phyloP scores from a whole-genome alignment of 2,329 filamentous ascomycete genomes.

The Thielaviopsis punctulata region DNA sequence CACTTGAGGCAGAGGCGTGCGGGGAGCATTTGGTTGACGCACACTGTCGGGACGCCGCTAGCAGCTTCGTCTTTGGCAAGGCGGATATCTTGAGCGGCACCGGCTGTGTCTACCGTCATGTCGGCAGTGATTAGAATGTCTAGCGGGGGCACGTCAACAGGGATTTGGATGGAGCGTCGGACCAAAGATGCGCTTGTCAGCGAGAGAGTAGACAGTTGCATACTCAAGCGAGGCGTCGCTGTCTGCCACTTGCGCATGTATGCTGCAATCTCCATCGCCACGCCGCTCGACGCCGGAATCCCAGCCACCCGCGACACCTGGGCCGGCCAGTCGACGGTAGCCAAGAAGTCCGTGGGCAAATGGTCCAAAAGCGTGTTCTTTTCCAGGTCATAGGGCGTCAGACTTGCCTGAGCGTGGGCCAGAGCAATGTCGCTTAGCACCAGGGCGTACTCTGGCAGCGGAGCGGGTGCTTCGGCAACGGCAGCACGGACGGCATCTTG shows the following conservation, averaged over 20 bases:
- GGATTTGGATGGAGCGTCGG: slow-evolving; percentile 52
- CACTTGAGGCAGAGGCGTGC: slow-evolving; percentile 45
- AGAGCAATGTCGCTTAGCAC: slow-evolving; percentile 29
- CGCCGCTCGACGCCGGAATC: not conserved
- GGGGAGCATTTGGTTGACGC: slow-evolving; percentile 46
- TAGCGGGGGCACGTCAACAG: slow-evolving; percentile 74
- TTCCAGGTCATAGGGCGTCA: slow-evolving; percentile 37
- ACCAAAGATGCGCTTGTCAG: no score
- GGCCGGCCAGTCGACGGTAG: slow-evolving; percentile 10
- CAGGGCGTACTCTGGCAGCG: slow-evolving; percentile 28
- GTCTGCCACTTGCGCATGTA: slow-evolving; percentile 24
- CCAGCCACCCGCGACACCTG: slow-evolving; percentile 3
- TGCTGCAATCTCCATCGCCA: slow-evolving; percentile 13
- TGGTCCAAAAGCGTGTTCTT: slow-evolving; percentile 32
- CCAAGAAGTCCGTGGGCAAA: slow-evolving; percentile 16
- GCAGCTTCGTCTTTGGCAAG: slow-evolving; percentile 12
- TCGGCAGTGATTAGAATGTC: slow-evolving; percentile 69
- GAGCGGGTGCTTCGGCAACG: slow-evolving; percentile 18
- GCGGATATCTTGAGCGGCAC: slow-evolving; percentile 15
- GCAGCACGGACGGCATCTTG: slow-evolving; percentile 24
- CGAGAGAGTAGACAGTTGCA: not conserved
- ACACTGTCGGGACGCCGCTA: slow-evolving; percentile 27
- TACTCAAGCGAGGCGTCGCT: slow-evolving; percentile 13
- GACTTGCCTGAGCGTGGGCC: slow-evolving; percentile 24
- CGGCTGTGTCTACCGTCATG: slow-evolving; percentile 31